Base-by-base conservation (phyloP, 2,329 filamentous ascomycete species). In the Seiridium unicorne region DNA sequence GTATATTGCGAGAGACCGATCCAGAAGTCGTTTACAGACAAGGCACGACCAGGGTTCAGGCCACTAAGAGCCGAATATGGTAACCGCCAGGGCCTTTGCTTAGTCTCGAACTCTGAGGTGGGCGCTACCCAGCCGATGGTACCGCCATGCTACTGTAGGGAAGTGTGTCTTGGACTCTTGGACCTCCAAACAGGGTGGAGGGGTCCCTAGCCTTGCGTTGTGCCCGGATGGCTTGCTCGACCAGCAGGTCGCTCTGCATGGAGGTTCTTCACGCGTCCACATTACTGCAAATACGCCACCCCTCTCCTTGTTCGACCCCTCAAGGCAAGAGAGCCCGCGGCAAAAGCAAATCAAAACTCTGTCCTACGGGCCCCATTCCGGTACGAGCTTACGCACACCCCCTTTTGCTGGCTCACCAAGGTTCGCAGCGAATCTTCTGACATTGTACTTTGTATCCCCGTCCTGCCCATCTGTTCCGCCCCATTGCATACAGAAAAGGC, bases 121-220 rank as follows among this genome's bases (percentile, higher is more conserved):
- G 62, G 68, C 67, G 69, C 65, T 71, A 69, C 68, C 70, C 66
- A 67, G 67, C 66, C 64, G 65, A 71, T 69, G 70, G 69, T 70
- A 71, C 69, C 66, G 67, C 64, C 64, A 65, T 51, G 38, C 18
- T 46, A 32, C 13, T 42, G 38, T 42, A 42, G 38, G 13, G 13
- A 42, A 42, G 38, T 13, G 38, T 42, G 38, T 42, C 38, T 42
- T 42, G 38, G 38, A 13, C 38, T 13, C 13, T 26, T 26, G 18
- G 18, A 26, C 18, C 18, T 26, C 18, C 38, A 7, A 13, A 42
- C 38, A 42, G 13, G 38, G 38, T 42, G 38, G 38, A 42, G 38
- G 13, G 38, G 13, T 42, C 38, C 38, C 38, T 42, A 42, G 38
- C 13, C 13, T 42, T 42, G 13, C 38, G 38, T 42, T 8, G 38